phyloP scores from a whole-genome alignment of 106 monocot species.

The Chionographis japonica region DNA sequence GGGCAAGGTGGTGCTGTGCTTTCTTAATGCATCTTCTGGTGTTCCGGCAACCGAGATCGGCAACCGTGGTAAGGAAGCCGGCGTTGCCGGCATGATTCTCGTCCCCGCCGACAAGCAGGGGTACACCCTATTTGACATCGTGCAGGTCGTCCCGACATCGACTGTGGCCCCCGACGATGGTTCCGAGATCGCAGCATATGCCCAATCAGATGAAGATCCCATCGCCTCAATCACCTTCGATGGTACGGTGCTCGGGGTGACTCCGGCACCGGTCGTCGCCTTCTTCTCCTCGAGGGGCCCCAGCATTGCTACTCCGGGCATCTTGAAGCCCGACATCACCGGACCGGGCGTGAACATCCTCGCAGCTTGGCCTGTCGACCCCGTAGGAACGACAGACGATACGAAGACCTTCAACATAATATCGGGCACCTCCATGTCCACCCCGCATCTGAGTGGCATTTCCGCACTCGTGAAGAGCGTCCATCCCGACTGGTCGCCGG shows the following conservation, averaged over 20 bases:
- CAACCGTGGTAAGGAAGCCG: not conserved
- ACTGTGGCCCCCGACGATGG: conserved; percentile 20
- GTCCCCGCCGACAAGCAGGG: conserved; percentile 8
- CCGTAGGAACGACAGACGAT: not conserved
- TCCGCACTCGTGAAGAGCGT: conserved; percentile 11
- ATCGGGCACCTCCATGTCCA: conserved; percentile 25
- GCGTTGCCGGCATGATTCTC: conserved; percentile 31
- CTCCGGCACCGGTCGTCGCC: conserved; percentile 25
- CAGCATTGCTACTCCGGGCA: not conserved
- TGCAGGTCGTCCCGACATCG: conserved; percentile 22
- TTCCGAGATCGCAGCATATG: conserved; percentile 6
- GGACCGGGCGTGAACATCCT: conserved; percentile 40
- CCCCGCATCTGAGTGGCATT: conserved; percentile 17
- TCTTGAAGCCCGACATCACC: conserved; percentile 39
- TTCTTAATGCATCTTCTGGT: conserved; percentile 1
- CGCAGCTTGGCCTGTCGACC: conserved; percentile 24
- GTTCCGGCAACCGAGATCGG: not conserved
- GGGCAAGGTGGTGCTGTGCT: conserved; percentile 24
- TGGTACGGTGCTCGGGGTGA: conserved; percentile 24
- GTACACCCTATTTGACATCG: conserved; percentile 15
- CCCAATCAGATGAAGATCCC: not conserved
- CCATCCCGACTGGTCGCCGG: conserved; percentile 20
- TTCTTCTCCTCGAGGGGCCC: conserved; percentile 54
- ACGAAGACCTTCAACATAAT: not conserved
- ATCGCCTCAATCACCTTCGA: conserved; percentile 29